Percentiles rank a stretch among this genome's conserved stretches.
phyloP scores from a whole-genome alignment of 768 basidiomycete genomes.

The Leccinellum albellum region DNA sequence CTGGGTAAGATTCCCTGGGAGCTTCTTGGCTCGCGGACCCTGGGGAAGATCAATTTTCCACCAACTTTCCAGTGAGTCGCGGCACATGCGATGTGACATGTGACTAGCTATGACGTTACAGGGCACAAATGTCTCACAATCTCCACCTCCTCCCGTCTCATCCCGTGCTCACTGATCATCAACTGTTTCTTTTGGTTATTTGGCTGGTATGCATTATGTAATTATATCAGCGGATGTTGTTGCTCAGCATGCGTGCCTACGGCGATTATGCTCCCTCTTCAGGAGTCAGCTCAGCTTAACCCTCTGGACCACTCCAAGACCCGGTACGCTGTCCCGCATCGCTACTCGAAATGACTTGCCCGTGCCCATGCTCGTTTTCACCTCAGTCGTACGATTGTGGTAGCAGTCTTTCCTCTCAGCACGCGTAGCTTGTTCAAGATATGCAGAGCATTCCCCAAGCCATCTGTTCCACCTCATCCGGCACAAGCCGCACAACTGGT shows the following conservation, averaged over 20 bases:
- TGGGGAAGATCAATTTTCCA: too few species aligned
- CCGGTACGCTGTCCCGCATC: slow-evolving; percentile 37
- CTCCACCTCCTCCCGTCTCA: too few species aligned
- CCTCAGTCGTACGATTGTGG: slow-evolving; percentile 63
- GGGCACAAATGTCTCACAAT: too few species aligned
- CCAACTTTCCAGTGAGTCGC: too few species aligned
- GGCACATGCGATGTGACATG: too few species aligned
- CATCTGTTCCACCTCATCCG: slow-evolving; percentile 57
- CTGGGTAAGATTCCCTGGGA: too few species aligned
- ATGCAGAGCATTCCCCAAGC: slow-evolving; percentile 52
- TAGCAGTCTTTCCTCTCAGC: slow-evolving; percentile 50
- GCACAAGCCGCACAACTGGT: slow-evolving; percentile 56
- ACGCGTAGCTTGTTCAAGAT: slow-evolving; percentile 39
- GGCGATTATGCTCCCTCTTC: slow-evolving; percentile 61
- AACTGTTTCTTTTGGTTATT: too few species aligned
- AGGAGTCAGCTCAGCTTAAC: slow-evolving; percentile 67
- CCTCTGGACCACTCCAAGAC: slow-evolving; percentile 63
- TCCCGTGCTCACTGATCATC: too few species aligned
- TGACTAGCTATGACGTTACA: too few species aligned
- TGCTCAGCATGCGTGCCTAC: not conserved
- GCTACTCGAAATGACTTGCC: not conserved
- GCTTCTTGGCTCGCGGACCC: too few species aligned
- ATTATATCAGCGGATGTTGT: not conserved
- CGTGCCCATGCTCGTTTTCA: not conserved
- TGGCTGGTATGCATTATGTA: slow-evolving; percentile 50